Conservation (phyloP, 495 filamentous ascomycete species). For the Podospora bellae-mahoneyi region DNA sequence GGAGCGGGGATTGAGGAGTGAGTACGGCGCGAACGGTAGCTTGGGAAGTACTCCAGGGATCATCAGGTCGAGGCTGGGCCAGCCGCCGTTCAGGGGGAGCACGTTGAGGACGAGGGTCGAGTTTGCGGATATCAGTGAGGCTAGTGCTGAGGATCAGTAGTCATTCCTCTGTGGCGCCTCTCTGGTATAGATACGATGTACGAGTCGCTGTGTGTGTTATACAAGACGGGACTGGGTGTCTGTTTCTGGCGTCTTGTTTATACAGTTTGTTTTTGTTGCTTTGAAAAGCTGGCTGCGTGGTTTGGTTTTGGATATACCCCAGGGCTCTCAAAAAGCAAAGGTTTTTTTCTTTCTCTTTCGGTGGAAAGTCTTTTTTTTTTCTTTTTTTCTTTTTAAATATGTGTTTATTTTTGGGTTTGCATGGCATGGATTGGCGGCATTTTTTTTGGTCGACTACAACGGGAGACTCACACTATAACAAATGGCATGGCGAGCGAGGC, state of each 20-base stretch:
- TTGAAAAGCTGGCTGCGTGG: neutral
- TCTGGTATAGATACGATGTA: too few relatives aligned
- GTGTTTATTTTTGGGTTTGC: conserved; percentile 1
- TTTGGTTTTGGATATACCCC: conserved; percentile 21
- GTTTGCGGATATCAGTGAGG: conserved; percentile 33
- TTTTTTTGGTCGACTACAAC: neutral
- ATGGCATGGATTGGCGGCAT: conserved; percentile 11
- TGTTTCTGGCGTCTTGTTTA: neutral
- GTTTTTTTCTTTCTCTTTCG: neutral
- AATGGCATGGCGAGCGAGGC: neutral
- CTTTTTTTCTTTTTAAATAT: neutral
- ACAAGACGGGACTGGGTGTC: neutral
- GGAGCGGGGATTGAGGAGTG: conserved; percentile 29
- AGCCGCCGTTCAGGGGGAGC: neutral
- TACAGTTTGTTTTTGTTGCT: neutral
- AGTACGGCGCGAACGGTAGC: conserved; percentile 14
- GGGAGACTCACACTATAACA: neutral
- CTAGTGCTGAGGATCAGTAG: conserved; percentile 24
- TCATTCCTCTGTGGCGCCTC: neutral
- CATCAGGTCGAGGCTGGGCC: neutral
- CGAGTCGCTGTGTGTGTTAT: neutral
- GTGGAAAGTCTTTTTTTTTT: neutral
- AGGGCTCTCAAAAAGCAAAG: neutral
- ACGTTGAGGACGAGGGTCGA: conserved; percentile 22
- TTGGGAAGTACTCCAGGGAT: neutral